These are phyloP conservation scores for Casuarina equisetifolia DNA, from an alignment of 306 rosid species.

Conservation along the genomic window DNA sequence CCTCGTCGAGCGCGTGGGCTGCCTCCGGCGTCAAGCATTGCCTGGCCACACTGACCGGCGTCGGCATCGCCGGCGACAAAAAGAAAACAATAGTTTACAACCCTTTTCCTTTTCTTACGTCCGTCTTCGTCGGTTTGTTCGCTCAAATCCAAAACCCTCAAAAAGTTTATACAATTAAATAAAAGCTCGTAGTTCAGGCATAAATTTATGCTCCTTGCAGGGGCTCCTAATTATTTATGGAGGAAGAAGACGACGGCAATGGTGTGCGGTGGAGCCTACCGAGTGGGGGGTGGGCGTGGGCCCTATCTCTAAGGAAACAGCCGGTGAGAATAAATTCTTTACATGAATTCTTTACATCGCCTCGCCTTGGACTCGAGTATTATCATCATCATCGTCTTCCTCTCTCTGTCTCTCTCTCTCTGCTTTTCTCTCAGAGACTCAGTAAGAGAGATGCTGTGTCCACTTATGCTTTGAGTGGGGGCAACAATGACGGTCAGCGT, in stretches of 20 bases:
- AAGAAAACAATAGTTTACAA: background rate
- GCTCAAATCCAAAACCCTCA: background rate
- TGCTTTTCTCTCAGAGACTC: background rate
- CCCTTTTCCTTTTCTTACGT: background rate
- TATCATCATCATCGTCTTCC: conserved; percentile 27
- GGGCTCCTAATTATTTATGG: conserved; percentile 22
- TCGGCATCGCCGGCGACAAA: conserved; percentile 68
- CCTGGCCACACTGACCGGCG: conserved; percentile 82
- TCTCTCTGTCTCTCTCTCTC: conserved; percentile 24
- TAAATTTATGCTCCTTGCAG: conserved; percentile 8
- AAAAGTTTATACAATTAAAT: background rate
- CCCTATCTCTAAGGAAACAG: conserved; percentile 5
- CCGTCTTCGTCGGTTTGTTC: background rate
- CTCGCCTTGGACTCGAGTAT: conserved; percentile 2
- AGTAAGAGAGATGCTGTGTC: conserved; percentile 60
- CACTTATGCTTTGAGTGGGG: conserved; percentile 62
- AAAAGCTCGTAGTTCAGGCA: background rate
- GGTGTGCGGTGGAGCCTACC: conserved; percentile 33
- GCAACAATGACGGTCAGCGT: conserved; percentile 49
- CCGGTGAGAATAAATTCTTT: conserved; percentile 39
- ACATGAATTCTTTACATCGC: background rate
- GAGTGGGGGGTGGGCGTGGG: conserved; percentile 1
- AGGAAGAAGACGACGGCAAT: background rate
- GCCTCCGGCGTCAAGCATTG: conserved; percentile 89
- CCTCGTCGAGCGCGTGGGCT: conserved; percentile 79